Base-by-base conservation (phyloP, 306 rosid species). In the Cucurbita maxima region DNA sequence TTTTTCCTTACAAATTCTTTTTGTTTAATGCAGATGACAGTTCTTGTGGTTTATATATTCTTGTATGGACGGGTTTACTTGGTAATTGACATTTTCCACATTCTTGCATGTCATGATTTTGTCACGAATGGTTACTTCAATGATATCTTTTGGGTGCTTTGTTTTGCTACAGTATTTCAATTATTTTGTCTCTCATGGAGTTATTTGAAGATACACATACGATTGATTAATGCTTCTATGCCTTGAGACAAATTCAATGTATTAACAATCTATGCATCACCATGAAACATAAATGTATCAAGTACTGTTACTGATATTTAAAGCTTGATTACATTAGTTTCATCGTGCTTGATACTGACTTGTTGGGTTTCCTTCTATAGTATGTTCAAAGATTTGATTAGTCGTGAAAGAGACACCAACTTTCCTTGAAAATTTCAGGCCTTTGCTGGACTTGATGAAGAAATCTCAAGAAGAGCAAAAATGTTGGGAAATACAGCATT, bases 1-100 rank as follows among this genome's bases (percentile, higher is more conserved):
- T 76, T 75, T 69, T 41, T 56, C 20, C 66, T 79, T 16, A 47
- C 77, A 14, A 14, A 20, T 64, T 45, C 36, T 58, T 69, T 62
- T 76, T 70, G 76, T 76, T 40, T 76, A 13, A 63, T 84, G 88
- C 91, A 94, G 99, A 91, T 91, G 99, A 94, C 99, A 9, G 99
- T 91, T 74, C 96, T 94, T 48, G 85, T 95, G 7, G 92, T 94
- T 16, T 94, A 94, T 79, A 58, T 94, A 74, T 94, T 94, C 87
- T 81, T 94, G 40, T 94, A 91, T 75, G 99, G 99, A 81, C 82
- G 97, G 84, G 90, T 77, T 22, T 94, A 94, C 82, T 87, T 94
- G 99, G 99, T 90, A 90, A 76, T 76, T 50, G 38, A 74, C 70
- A 74, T 25, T 73, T 67, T 25, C 38, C 38, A 34, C 50, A n/a